A percentile compares a stretch with the other conserved stretches of the same genome.
phyloP scores from a whole-genome alignment of 75 land plant genomes.

The Selaginella moellendorffii region DNA sequence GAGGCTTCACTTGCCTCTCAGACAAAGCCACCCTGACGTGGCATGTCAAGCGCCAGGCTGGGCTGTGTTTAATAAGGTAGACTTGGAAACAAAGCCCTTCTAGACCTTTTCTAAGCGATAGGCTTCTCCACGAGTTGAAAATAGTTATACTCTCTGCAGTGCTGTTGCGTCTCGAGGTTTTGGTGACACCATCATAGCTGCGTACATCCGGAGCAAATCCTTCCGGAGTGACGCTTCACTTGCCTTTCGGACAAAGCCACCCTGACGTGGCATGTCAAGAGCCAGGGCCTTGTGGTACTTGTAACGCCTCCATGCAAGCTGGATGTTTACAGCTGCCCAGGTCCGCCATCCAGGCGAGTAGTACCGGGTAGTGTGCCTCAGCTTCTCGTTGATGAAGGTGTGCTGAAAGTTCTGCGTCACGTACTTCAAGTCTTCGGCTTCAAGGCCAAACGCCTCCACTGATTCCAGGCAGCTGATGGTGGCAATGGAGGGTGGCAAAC shows the following conservation, averaged over 20 bases:
- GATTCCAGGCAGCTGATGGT: background rate
- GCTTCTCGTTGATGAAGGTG: background rate
- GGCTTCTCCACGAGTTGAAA: too few species aligned
- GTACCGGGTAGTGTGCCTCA: background rate
- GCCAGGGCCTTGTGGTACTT: background rate
- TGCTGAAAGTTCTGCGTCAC: slow-evolving; percentile 3
- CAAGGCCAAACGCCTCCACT: slow-evolving; percentile 7
- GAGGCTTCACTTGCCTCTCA: background rate
- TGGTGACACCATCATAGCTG: background rate
- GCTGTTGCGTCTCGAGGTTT: too few species aligned
- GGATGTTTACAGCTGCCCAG: slow-evolving; percentile 2
- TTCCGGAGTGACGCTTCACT: background rate
- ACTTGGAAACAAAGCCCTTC: too few species aligned
- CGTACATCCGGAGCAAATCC: background rate
- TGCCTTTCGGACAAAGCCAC: background rate
- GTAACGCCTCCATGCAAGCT: slow-evolving; percentile 1
- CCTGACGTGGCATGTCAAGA: background rate
- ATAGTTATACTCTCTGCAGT: too few species aligned
- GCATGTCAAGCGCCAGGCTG: too few species aligned
- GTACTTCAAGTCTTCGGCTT: slow-evolving; percentile 4
- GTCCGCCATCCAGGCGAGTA: slow-evolving; percentile 9
- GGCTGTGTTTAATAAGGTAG: too few species aligned
- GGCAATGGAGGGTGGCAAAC: slow-evolving; percentile 8
- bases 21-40: background rate
- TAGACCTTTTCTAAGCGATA: too few species aligned